These are phyloP conservation scores for Yarrowia bubula DNA, from an alignment of 805 yeast species.

Conservation along the genomic window DNA sequence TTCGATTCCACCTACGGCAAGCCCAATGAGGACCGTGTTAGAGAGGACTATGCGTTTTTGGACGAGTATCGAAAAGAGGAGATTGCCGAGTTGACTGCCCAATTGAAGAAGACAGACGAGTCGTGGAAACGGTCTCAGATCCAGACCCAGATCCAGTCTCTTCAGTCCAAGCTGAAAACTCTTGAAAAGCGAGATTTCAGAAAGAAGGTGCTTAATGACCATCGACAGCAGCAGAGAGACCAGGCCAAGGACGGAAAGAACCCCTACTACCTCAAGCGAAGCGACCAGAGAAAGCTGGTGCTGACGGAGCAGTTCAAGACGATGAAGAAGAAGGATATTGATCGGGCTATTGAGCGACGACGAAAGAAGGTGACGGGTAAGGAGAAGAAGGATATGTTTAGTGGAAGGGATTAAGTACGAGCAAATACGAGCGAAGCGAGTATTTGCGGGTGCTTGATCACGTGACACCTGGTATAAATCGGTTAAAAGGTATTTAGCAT, in stretches of 20 bases:
- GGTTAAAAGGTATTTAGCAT: not conserved
- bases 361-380: conserved; percentile 42
- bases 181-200: conserved; percentile 75
- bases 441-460: no score
- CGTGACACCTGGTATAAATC: no score
- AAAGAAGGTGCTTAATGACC: conserved; percentile 57
- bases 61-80: conserved; percentile 83
- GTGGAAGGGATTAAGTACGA: not conserved
- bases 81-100: conserved; percentile 54
- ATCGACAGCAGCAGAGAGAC: conserved; percentile 80
- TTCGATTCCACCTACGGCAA: conserved; percentile 89
- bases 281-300: conserved; percentile 41
- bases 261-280: conserved; percentile 49
- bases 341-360: conserved; percentile 38
- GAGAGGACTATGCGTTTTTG: conserved; percentile 78
- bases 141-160: conserved; percentile 38
- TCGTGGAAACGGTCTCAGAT: conserved; percentile 40
- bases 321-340: conserved; percentile 42
- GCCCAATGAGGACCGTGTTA: conserved; percentile 62
- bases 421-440: not conserved
- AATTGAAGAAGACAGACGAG: conserved; percentile 43
- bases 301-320: conserved; percentile 40
- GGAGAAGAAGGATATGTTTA: conserved; percentile 39
- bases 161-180: conserved; percentile 51
- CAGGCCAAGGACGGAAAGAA: conserved; percentile 69